Evolutionary conservation across 805 yeast genomes (phyloP), one percentile per base, ranked within the genome.

Genomic region (Metschnikowia lunata): DNA sequence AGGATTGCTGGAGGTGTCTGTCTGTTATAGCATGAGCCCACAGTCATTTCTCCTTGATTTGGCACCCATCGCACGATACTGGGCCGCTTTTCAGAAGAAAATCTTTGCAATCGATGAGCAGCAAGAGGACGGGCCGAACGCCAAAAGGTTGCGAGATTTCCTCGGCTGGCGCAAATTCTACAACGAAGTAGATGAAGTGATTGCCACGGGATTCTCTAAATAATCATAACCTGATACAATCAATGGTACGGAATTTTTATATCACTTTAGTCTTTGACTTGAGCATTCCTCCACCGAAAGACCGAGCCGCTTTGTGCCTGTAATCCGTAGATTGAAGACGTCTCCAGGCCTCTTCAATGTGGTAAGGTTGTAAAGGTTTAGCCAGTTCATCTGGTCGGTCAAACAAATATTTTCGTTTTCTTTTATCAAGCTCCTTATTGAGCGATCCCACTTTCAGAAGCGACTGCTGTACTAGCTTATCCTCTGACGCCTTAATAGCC

Each of bases 281-380:
- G 34, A 82, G 66, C 49, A 78, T 64, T 1, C 89, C 88, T 10
- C 89, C 96, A 29, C 81, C 77, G 61, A 83, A 88, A 42, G 84
- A 81, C 47, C 88, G 72, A 35, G 82, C 60, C 2, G 93, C 84
- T 47, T 75, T 79, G 49, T 79, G 83, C 37, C 72, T 76, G 56
- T 77, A 78, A 36, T 75, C 74, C 1, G 62, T 66, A 1, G 71
- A 64, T 61, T 89, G 97, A 35, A 88, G 63, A 42, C 83, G 67
- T 56, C 97, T 71, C 89, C 93, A 88, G 0, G 97, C 97, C 58
- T 88, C 96, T 47, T 83, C 82, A 9, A 90, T 82, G 62, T 90
- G 96, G 46, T 79, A 78, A 0, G 91, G 87, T 59, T 79, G 69
- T 31, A 90, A 73, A 0, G 97, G 96, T 44, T 78, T 78, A 12